Percentiles rank a stretch among this genome's conserved stretches.
phyloP scores from a whole-genome alignment of 805 yeast species.

The Saturnispora galanensis region DNA sequence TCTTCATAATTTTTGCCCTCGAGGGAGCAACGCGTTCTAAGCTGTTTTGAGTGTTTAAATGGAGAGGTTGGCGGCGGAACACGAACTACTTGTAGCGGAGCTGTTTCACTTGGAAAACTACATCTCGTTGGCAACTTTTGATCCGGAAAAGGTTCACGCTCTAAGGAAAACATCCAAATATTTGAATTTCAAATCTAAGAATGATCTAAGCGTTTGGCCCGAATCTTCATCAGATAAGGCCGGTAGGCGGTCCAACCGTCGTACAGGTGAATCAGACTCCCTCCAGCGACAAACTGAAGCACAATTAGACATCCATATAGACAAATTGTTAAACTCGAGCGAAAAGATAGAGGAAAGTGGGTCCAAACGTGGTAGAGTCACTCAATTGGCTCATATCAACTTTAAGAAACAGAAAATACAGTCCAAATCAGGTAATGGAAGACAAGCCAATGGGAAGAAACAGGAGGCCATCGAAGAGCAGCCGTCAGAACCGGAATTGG shows the following conservation, averaged over 20 bases:
- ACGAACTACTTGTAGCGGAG: conserved; percentile 46
- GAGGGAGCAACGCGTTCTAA: no score
- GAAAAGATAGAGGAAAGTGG: no score
- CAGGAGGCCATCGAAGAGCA: no score
- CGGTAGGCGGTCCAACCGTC: background rate
- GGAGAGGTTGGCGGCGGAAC: conserved; percentile 20
- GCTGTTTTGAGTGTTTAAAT: background rate
- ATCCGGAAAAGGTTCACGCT: conserved; percentile 18
- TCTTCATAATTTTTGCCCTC: no score
- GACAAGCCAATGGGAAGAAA: no score
- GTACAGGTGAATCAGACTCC: background rate
- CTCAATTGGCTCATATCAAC: no score
- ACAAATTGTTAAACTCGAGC: background rate
- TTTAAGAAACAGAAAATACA: no score
- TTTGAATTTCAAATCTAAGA: background rate
- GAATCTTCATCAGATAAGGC: background rate
- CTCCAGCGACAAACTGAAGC: background rate
- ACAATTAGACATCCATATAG: background rate
- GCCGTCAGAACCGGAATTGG: no score
- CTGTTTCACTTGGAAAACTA: conserved; percentile 54
- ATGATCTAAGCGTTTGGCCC: background rate
- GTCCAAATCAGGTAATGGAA: no score
- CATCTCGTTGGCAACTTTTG: conserved; percentile 52
- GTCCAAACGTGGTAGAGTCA: no score
- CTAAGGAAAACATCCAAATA: conserved; percentile 15